Base-by-base conservation (phyloP, 2,329 filamentous ascomycete species). In the Colletotrichum lindemuthianum region DNA sequence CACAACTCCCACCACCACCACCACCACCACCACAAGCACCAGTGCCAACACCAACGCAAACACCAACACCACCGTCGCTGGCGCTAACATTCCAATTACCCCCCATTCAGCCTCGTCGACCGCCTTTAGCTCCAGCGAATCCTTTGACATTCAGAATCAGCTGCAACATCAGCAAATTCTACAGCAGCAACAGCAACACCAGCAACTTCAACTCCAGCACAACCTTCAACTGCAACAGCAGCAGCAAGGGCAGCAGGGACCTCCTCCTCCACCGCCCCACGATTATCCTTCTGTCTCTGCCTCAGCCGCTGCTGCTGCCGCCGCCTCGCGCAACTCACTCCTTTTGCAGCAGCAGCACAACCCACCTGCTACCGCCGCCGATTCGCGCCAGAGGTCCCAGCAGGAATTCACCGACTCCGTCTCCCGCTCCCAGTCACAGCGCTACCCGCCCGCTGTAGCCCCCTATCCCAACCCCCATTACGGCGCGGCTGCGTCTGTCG, bases 351-450 rank as follows among this genome's bases (percentile, higher is more conserved):
- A 61, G n/a, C 51, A 61, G n/a, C 51, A 65, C 51, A 56, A 56
- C 15, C 61, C 58, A 43, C 66, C 67, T 63, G 70, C 51, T 68
- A 69, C 60, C 45, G 69, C 69, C 40, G 73, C 76, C 70, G 77
- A 79, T 61, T 71, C 72, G 59, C 75, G 75, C 54, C 77, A 76
- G 54, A 77, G 54, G 75, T 74, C 69, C 69, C 74, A 68, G 72
- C 73, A 75, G 59, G 83, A 86, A 67, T 84, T 82, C 68, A 75
- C 76, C 60, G 82, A 84, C 68, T 75, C 79, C 55, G 79, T 84
- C 39, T 80, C 79, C 60, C 82, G 83, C 59, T 83, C 83, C 12
- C 83, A 86, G 74, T 85, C 82, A 67, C 81, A 84, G 66, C 81
- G 82, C 70, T 84, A 81, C 69, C 75, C 75, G 68, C 74, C 61